Evolutionary conservation across 805 yeast genomes (phyloP), one percentile per base, ranked within the genome.

Genomic region (Pichia heedii): DNA sequence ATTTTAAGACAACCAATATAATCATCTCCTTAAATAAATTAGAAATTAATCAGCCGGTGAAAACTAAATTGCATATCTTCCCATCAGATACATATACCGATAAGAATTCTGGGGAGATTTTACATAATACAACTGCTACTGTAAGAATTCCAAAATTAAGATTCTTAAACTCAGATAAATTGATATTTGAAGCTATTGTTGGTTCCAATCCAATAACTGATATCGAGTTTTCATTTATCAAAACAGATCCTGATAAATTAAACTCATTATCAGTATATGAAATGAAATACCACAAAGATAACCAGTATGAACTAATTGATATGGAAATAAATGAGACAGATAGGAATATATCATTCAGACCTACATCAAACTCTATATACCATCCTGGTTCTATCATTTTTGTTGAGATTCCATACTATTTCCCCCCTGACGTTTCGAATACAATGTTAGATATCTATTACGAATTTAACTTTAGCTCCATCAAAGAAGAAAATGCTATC

Each of bases 381-480:
- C 30, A 43, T 2, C 18, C 51, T 1, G 40, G 43, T 2, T 37
- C 53, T 7, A 22, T 34, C 3, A 15, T 58, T 21, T 33, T 24
- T 3, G 41, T 59, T 2, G 39, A 46, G 7, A 52, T 62, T 19
- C 67, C 67, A 2, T 62, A 60, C 42, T 61, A 61, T 43, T 62
- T 62, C 43, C 65, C 65, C 1, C 63, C 62, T 4, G 60, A 55
- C 8, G 60, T 67, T 21, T 52, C 63, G 2, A 55, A 65, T 41
- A 52, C 68, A 3, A 38, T 47, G 13, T 40, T 64, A 9, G 41
- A 50, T 2, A 35, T 60, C 4, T 47, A 50, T 12, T 54, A 50
- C 42, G 53, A 54, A 9, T 33, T 58, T 7, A 33, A 35, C 26
- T 58, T 41, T 42, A 29, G 9, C 10, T 44, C 44, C 5, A 24